Conservation (phyloP, 1,284 basidiomycete genomes). For the Coniferiporia sulphurascens region DNA sequence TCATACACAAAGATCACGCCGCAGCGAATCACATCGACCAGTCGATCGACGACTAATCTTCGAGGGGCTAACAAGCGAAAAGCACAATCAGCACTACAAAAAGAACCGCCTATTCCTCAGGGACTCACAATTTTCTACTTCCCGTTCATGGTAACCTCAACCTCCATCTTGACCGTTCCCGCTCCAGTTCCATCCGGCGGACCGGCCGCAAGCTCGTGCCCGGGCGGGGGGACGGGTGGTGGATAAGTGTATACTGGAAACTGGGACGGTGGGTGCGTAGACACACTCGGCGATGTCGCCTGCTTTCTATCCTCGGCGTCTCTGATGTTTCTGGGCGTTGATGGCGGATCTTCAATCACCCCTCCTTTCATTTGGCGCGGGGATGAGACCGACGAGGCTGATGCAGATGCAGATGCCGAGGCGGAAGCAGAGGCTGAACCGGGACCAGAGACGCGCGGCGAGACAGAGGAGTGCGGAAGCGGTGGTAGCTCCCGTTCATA, state of each 20-base stretch:
- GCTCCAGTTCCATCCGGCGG: neutral
- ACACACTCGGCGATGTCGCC: too few species aligned
- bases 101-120: too few species aligned
- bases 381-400: neutral
- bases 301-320: too few species aligned
- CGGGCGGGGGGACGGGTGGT: conserved; percentile 10
- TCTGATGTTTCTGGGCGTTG: too few species aligned
- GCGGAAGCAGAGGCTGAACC: neutral
- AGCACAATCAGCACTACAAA: too few species aligned
- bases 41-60: too few species aligned
- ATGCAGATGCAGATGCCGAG: neutral
- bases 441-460: neutral
- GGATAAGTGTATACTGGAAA: conserved; percentile 16
- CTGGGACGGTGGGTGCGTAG: neutral
- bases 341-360: neutral
- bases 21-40: too few species aligned
- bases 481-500: conserved; percentile 4
- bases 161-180: neutral
- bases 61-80: too few species aligned
- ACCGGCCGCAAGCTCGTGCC: neutral
- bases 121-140: too few species aligned
- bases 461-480: neutral
- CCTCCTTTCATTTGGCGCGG: neutral
- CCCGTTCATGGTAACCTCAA: neutral
- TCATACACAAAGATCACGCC: too few species aligned